A percentile compares a stretch with the other conserved stretches of the same genome.
phyloP scores from a whole-genome alignment of 495 filamentous ascomycete genomes.

The Margaritispora aquatica region DNA sequence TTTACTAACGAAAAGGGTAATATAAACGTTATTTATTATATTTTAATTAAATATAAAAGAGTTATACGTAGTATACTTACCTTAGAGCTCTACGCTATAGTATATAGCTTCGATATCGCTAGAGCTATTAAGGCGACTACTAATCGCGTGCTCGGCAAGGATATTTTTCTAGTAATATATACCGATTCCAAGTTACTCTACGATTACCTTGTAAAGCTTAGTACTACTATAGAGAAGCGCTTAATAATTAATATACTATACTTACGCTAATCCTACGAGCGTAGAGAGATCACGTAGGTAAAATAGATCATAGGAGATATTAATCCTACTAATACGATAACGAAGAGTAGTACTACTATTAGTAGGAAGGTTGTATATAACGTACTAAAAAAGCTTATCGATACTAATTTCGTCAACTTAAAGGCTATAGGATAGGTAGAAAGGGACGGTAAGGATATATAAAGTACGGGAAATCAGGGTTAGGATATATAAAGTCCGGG shows the following conservation, averaged over 20 bases:
- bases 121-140: conserved; percentile 1
- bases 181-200: conserved; percentile 14
- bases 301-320: conserved; percentile 13
- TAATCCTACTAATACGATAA: conserved; percentile 18
- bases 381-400: conserved; percentile 10
- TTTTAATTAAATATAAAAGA: conserved; percentile 18
- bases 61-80: conserved; percentile 13
- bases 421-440: no score
- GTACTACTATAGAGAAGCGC: conserved; percentile 10
- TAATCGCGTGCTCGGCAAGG: background rate
- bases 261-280: conserved; percentile 12
- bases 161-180: conserved; percentile 3
- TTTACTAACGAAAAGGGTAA: background rate
- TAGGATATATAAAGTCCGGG: no score
- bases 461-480: no score
- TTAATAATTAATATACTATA: conserved; percentile 15
- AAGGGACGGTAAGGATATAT: no score
- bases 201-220: conserved; percentile 13
- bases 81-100: conserved; percentile 14
- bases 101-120: conserved; percentile 9
- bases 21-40: conserved; percentile 14
- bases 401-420: no score
- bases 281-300: conserved; percentile 14
- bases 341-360: no score
- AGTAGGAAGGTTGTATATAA: background rate